Base-by-base conservation (phyloP, 805 yeast species). In the Wickerhamiella parazyma region DNA sequence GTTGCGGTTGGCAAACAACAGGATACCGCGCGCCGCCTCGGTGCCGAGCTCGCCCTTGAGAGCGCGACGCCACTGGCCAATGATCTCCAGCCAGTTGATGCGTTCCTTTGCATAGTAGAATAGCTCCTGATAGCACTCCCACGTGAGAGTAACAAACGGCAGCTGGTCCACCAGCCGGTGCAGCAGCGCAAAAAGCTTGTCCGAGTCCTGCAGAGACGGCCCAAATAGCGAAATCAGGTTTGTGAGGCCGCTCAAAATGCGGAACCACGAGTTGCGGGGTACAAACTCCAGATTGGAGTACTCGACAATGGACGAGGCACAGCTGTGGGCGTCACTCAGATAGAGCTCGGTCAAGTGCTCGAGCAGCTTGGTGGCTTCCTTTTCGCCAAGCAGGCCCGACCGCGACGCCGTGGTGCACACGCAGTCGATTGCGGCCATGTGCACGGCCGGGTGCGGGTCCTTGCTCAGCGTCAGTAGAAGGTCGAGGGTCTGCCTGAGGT, bases 381-480 rank as follows among this genome's bases (percentile, higher is more conserved):
- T 48, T 1, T 64, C 53, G 44, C 69, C 72, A 19, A 73, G 68
- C 8, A 72, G 53, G 7, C 69, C 63, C 40, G 78, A 76, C 26
- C 71, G 73, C 31, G 73, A 75, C 24, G 86, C 64, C 10, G 81
- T 58, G 1, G 71, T 61, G 2, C 72, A 60, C 35, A 80, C 56
- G 0, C 91, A 72, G 38, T 71, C 71, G 51, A 86, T 57, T 0
- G 89, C 69, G 69, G 86, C 79, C 44, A 73, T 70, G 56, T 83
- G 87, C 14, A 91, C 86, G 1, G 74, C 64, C 0, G 95, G 95
- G 56, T 87, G 89, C 0, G 95, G 87, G 59, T 89, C 97, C 17
- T 63, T 63, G 3, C 78, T 58, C 22, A 89, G 65, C 12, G 81
- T 76, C 31, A 70, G 17, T 16, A 42, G 24, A 7, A 33, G 21